Evolutionary conservation across 805 yeast genomes (phyloP), one percentile per base, ranked within the genome.

Genomic region (Wickerhamiella parazyma): DNA sequence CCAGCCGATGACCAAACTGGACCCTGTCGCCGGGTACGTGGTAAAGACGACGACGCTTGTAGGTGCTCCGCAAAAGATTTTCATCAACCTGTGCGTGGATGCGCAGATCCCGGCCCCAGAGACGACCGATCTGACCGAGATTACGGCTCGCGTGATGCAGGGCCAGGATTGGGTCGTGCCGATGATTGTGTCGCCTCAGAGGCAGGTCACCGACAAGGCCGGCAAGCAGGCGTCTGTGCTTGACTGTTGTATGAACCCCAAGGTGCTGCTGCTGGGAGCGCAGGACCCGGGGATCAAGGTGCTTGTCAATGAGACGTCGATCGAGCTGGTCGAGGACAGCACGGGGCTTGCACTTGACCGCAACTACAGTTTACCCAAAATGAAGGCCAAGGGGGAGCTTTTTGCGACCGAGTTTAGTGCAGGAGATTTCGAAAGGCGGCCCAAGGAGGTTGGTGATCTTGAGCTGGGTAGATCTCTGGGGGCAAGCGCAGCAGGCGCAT

Each of bases 101-200:
- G 55, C 61, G 1, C 66, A 70, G 21, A 78, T 85, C 0, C 94
- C 93, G 3, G 54, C 65, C 20, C 94, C 94, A 0, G 71, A 59
- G 20, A 48, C 49, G 19, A 45, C 48, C 6, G 53, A 49, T 22
- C 45, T 51, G 10, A 49, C 51, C 3, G 69, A 65, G 31, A 58
- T 64, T 2, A 75, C 83, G 2, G 76, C 76, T 52, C 76, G 79
- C 1, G 59, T 75, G 41, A 77, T 80, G 18, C 72, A 77, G 60
- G 75, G 73, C 29, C 77, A 77, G 53, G 68, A 79, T 54, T 86
- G 95, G 94, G 86, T 80, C 47, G 78, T 85, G 1, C 95, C 95
- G 1, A 74, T 87, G 2, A 70, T 81, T 1, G 75, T 83, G 0
- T 76, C 89, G 0, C 66, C 70, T 0, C 72, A 71, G 38, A 55